phyloP scores from a whole-genome alignment of 164 flowering plant species.

The Euptelea pleiosperma region DNA sequence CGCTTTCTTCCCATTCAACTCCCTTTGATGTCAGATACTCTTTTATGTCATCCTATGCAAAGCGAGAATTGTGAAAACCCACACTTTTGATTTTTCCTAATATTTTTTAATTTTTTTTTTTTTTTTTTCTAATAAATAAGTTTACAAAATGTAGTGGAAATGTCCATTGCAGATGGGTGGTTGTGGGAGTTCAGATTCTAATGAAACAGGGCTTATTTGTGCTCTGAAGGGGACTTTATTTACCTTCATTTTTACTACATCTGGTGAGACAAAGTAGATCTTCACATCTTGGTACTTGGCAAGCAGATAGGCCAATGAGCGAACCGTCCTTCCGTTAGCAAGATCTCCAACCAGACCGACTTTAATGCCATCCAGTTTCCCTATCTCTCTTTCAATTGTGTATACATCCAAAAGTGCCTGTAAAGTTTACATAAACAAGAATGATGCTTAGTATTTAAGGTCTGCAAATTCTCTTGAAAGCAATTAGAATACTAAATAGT shows the following conservation, averaged over 20 bases:
- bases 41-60: conserved; percentile 84
- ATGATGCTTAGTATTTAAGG: conserved; percentile 9
- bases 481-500: too few species aligned
- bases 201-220: not conserved
- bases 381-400: conserved; percentile 90
- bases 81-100: too few species aligned
- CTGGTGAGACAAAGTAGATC: conserved; percentile 89
- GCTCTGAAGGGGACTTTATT: conserved; percentile 6
- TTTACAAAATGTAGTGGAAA: not conserved
- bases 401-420: conserved; percentile 97
- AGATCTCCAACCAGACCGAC: conserved; percentile 98
- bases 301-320: conserved; percentile 90
- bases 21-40: conserved; percentile 68
- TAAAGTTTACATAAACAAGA: not conserved
- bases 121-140: not conserved
- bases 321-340: conserved; percentile 97
- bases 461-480: too few species aligned
- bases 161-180: not conserved
- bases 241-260: conserved; percentile 97
- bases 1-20: conserved; percentile 90
- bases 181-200: not conserved
- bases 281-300: conserved; percentile 80
- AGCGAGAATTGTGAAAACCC: not conserved
- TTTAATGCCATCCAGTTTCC: conserved; percentile 81
- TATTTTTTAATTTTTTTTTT: too few species aligned